Percentiles rank a stretch among this genome's conserved stretches.
phyloP scores from a whole-genome alignment of 2,329 filamentous ascomycete species.

The Chaetomium olivaceum region DNA sequence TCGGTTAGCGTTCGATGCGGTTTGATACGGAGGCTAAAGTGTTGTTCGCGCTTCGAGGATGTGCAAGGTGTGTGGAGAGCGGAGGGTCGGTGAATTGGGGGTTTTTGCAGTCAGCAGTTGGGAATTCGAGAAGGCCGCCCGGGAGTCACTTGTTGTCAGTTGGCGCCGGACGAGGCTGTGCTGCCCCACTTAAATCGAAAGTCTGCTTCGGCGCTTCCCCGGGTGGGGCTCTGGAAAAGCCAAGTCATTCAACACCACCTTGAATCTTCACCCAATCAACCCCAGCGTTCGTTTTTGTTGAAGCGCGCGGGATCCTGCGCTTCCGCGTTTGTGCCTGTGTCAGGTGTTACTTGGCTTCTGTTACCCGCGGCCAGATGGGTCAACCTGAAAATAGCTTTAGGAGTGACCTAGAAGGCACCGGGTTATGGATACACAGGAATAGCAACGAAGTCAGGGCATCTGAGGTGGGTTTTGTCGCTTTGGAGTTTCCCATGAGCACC shows the following conservation, averaged over 20 bases:
- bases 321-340: conserved; percentile 9
- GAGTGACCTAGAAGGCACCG: not conserved
- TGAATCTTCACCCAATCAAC: conserved; percentile 26
- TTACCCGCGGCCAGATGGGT: not conserved
- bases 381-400: conserved; percentile 4
- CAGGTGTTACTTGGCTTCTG: not conserved
- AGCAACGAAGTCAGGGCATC: not conserved
- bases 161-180: conserved; percentile 24
- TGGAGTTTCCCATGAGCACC: not conserved
- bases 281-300: not conserved
- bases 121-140: conserved; percentile 12
- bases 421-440: not conserved
- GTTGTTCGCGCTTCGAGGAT: conserved; percentile 3
- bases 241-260: conserved; percentile 11
- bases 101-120: conserved; percentile 20
- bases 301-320: conserved; percentile 8
- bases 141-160: conserved; percentile 13
- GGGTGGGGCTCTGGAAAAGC: conserved; percentile 2
- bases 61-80: conserved; percentile 6
- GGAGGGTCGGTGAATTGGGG: conserved; percentile 8
- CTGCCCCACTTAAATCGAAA: not conserved
- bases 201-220: conserved; percentile 25
- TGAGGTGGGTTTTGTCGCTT: not conserved
- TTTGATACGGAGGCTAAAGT: not conserved
- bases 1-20: not conserved